A percentile compares a stretch with the other conserved stretches of the same genome.
These are phyloP conservation scores for Elongisporangium anandrum DNA, from an alignment of 352 stramenopile species.

Conservation along the genomic window DNA sequence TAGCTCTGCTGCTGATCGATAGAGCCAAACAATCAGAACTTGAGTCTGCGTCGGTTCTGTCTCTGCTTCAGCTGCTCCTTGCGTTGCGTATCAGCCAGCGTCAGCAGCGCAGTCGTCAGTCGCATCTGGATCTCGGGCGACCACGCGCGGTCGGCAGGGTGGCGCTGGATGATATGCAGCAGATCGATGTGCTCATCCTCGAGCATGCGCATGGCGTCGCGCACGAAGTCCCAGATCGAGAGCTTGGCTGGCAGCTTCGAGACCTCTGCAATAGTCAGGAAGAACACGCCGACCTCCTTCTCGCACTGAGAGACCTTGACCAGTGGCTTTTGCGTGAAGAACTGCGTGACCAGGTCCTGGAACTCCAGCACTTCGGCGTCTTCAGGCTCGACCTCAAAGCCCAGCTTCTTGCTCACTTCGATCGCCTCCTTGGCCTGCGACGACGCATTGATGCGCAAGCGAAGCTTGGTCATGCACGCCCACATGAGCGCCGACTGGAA, in stretches of 20 bases:
- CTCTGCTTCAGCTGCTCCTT: conserved; percentile 14
- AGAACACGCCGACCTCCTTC: conserved; percentile 52
- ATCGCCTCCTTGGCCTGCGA: conserved; percentile 57
- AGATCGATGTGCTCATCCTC: conserved; percentile 41
- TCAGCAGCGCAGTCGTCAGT: conserved; percentile 26
- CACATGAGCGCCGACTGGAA: conserved; percentile 77
- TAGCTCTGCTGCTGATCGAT: background rate
- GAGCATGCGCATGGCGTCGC: conserved; percentile 23
- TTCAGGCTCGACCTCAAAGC: conserved; percentile 74
- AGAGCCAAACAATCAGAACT: background rate
- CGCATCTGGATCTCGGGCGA: conserved; percentile 45
- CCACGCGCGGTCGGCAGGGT: conserved; percentile 47
- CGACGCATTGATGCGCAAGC: conserved; percentile 57
- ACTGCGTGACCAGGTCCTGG: conserved; percentile 64
- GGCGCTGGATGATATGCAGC: conserved; percentile 41
- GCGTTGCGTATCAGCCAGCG: conserved; percentile 25
- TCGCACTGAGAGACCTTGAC: conserved; percentile 19
- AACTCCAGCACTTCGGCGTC: conserved; percentile 68
- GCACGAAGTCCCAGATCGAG: conserved; percentile 47
- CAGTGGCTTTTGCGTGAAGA: conserved; percentile 57
- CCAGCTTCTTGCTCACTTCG: conserved; percentile 48
- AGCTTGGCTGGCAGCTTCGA: conserved; percentile 34
- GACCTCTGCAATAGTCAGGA: conserved; percentile 47
- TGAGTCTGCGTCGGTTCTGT: background rate
- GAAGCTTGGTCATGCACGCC: conserved; percentile 55